Evolutionary conservation across 495 filamentous ascomycete genomes (phyloP).

Genomic region (Aspergillus ellipticus): DNA sequence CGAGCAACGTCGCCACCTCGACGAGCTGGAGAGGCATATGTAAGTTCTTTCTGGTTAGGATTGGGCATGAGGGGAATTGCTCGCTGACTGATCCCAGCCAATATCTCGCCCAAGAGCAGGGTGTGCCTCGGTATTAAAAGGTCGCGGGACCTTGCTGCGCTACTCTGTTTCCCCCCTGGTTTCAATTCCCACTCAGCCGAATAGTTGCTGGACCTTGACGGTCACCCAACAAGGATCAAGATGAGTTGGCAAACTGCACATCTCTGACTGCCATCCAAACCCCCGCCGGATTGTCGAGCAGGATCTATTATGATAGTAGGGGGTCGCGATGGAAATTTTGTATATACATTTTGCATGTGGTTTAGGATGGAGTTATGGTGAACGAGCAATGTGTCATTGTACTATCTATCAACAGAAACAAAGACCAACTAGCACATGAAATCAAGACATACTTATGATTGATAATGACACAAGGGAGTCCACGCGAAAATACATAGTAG

Average conservation of each 20-base stretch:
- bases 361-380: neutral
- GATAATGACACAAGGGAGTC: too few relatives aligned
- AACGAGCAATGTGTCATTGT: neutral
- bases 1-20: constrained; percentile 56
- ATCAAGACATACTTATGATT: too few relatives aligned
- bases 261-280: neutral
- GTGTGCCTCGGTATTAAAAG: neutral
- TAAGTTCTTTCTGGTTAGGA: constrained; percentile 40
- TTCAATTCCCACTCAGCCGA: neutral
- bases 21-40: constrained; percentile 78
- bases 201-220: neutral
- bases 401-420: too few relatives aligned
- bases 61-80: neutral
- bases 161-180: neutral
- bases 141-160: neutral
- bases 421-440: too few relatives aligned
- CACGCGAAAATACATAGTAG: too few relatives aligned
- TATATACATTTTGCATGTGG: too few relatives aligned
- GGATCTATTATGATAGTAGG: constrained; percentile 4
- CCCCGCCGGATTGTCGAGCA: constrained; percentile 4
- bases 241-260: neutral
- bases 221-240: neutral
- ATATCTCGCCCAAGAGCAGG: neutral
- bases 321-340: neutral
- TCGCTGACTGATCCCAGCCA: neutral